phyloP scores from a whole-genome alignment of 73 alveolate genomes.

The Uronychia setigera region DNA sequence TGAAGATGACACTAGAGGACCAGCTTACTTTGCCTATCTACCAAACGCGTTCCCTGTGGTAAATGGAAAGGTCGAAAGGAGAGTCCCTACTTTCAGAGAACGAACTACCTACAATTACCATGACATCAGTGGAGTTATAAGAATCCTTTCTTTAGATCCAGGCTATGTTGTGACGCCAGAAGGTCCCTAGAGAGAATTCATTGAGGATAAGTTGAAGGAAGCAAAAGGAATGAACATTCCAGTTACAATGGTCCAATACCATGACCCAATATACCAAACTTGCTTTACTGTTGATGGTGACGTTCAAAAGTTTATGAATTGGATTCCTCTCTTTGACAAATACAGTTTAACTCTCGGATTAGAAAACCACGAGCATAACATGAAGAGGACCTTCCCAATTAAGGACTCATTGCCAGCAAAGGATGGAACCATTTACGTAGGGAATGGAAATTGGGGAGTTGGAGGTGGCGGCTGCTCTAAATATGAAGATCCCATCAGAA shows the following conservation, averaged over 20 bases:
- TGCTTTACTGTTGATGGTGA: neutral
- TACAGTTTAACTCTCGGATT: slow-evolving; percentile 43
- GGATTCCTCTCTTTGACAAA: slow-evolving; percentile 71
- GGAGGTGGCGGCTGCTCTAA: too few species aligned
- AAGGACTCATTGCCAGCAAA: neutral
- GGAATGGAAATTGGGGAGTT: slow-evolving; percentile 36
- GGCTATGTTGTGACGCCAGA: slow-evolving; percentile 46
- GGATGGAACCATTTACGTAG: slow-evolving; percentile 18
- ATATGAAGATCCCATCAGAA: too few species aligned
- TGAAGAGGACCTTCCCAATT: slow-evolving; percentile 24
- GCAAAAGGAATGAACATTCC: neutral
- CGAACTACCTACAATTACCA: slow-evolving; percentile 44
- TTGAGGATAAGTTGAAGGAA: slow-evolving; percentile 5
- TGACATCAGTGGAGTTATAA: slow-evolving; percentile 19
- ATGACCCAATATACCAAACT: slow-evolving; percentile 54
- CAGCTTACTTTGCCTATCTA: slow-evolving; percentile 34
- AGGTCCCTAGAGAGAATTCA: slow-evolving; percentile 23
- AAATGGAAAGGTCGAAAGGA: neutral
- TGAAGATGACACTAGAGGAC: slow-evolving; percentile 21
- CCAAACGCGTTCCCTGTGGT: slow-evolving; percentile 34
- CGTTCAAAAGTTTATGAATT: neutral
- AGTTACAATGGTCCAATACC: slow-evolving; percentile 45
- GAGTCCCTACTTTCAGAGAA: slow-evolving; percentile 20
- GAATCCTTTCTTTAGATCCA: slow-evolving; percentile 33
- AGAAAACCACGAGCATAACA: slow-evolving; percentile 40